These are phyloP conservation scores for Huntiella decipiens DNA, from an alignment of 2,329 filamentous ascomycete genomes.

Conservation along the genomic window DNA sequence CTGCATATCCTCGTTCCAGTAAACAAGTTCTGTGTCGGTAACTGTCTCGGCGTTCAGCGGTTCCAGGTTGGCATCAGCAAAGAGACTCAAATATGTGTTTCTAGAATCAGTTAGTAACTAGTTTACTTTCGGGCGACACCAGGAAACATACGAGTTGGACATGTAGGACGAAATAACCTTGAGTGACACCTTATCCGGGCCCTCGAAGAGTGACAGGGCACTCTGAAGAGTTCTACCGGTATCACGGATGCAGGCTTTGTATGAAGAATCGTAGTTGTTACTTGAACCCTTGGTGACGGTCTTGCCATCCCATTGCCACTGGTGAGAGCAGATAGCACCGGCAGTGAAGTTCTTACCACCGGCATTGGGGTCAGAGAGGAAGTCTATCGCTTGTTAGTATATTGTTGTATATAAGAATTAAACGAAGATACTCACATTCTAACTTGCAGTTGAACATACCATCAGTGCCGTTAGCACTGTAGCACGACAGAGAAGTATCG, in stretches of 20 bases:
- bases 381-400: neutral
- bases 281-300: conserved; percentile 15
- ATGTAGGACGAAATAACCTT: conserved; percentile 5
- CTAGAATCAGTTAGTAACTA: neutral
- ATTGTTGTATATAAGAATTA: neutral
- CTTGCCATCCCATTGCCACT: conserved; percentile 15
- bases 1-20: neutral
- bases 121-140: neutral
- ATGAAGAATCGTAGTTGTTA: conserved; percentile 12
- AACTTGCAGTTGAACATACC: conserved; percentile 6
- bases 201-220: conserved; percentile 2
- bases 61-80: neutral
- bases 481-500: conserved; percentile 1
- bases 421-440: conserved; percentile 4
- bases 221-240: conserved; percentile 3
- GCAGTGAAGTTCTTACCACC: neutral
- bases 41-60: neutral
- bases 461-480: neutral
- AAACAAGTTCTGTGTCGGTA: neutral
- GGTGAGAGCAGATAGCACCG: conserved; percentile 10
- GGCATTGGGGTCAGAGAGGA: conserved; percentile 6
- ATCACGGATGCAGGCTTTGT: conserved; percentile 10
- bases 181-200: neutral
- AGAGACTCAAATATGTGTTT: conserved; percentile 1
- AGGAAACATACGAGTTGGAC: neutral